These are phyloP conservation scores for Cryptosporidium sp. DNA, from an alignment of 169 alveolate species.

Conservation along the genomic window DNA sequence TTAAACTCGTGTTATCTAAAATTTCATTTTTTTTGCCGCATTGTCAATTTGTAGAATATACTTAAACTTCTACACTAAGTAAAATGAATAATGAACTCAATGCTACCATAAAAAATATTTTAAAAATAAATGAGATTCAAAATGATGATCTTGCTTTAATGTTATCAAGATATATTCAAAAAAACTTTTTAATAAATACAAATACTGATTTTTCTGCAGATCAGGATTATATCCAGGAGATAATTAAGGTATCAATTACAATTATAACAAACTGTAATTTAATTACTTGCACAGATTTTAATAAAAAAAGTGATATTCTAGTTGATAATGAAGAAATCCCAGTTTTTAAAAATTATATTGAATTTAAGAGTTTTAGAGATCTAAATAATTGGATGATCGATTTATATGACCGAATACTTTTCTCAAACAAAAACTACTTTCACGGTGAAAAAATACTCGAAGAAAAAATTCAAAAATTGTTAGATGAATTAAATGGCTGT, in stretches of 20 bases:
- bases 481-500: not conserved
- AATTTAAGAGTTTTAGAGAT: conserved; percentile 14
- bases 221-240: not conserved
- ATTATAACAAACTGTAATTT: not conserved
- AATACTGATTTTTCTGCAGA: not conserved
- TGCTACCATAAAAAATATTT: conserved; percentile 23
- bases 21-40: conserved; percentile 5
- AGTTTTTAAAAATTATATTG: not conserved
- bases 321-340: not conserved
- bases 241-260: conserved; percentile 7
- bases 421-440: not conserved
- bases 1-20: not conserved
- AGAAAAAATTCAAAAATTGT: not conserved
- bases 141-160: conserved; percentile 5
- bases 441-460: not conserved
- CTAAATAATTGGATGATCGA: conserved; percentile 16
- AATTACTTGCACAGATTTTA: not conserved
- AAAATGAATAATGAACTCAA: conserved; percentile 26
- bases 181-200: not conserved
- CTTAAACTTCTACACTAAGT: not conserved
- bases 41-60: not conserved
- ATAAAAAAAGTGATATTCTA: not conserved
- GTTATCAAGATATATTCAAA: conserved; percentile 11
- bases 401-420: not conserved
- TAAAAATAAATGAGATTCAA: conserved; percentile 6